Conservation (phyloP, 768 basidiomycete species). For the Suillus bovinus region DNA sequence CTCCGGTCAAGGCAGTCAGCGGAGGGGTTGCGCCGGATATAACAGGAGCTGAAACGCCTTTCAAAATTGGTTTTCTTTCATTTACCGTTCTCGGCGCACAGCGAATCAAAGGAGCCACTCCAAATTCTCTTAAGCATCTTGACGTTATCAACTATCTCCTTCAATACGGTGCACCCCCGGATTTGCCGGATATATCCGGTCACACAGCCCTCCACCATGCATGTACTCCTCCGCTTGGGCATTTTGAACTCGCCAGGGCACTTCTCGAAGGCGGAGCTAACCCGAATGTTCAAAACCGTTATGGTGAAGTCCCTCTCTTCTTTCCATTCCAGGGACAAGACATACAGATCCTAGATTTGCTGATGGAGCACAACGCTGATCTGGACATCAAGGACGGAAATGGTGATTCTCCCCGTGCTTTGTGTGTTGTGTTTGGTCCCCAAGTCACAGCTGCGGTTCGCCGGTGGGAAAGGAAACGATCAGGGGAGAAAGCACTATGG, state of each 20-base stretch:
- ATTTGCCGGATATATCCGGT: slow-evolving; percentile 47
- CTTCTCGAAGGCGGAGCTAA: slow-evolving; percentile 50
- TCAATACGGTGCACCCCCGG: slow-evolving; percentile 38
- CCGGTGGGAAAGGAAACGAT: slow-evolving; percentile 49
- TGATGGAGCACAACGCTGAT: slow-evolving; percentile 53
- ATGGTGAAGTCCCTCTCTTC: slow-evolving; percentile 45
- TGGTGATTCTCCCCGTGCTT: slow-evolving; percentile 32
- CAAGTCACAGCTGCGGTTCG: slow-evolving; percentile 43
- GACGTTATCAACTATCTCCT: slow-evolving; percentile 45
- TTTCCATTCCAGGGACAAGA: slow-evolving; percentile 36
- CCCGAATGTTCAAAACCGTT: slow-evolving; percentile 48
- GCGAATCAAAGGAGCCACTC: slow-evolving; percentile 24
- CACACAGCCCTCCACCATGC: slow-evolving; percentile 52
- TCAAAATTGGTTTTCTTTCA: slow-evolving; percentile 43
- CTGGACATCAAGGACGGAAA: slow-evolving; percentile 42
- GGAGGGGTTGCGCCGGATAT: slow-evolving; percentile 39
- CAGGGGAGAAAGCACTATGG: slow-evolving; percentile 41
- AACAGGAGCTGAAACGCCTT: slow-evolving; percentile 41
- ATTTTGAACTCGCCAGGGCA: slow-evolving; percentile 34
- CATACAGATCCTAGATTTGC: slow-evolving; percentile 37
- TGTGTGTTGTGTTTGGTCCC: slow-evolving; percentile 40
- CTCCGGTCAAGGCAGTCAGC: slow-evolving; percentile 20
- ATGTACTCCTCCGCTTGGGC: slow-evolving; percentile 28
- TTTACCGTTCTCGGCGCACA: slow-evolving; percentile 43
- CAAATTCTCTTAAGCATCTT: slow-evolving; percentile 25